These are phyloP conservation scores for Gracilaria domingensis DNA, from an alignment of 23 red algal species.

Conservation along the genomic window DNA sequence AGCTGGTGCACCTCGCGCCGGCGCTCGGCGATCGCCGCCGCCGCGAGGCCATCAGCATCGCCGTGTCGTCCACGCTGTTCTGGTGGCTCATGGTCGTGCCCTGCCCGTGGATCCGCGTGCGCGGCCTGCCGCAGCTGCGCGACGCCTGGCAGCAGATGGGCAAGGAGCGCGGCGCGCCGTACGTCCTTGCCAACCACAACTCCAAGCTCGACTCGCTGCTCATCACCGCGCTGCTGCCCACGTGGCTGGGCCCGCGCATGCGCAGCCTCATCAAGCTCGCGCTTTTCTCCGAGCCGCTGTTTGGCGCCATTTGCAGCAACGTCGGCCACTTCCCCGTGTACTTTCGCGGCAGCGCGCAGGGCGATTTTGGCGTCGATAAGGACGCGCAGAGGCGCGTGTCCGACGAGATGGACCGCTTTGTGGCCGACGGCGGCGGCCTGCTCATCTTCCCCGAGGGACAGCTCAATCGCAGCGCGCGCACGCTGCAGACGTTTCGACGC, in stretches of 20 bases:
- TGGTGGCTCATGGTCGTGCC: slow-evolving; percentile 52
- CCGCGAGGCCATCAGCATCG: slow-evolving; percentile 34
- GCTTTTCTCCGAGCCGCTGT: slow-evolving; percentile 63
- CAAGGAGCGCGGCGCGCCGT: slow-evolving; percentile 39
- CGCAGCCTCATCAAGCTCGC: slow-evolving; percentile 68
- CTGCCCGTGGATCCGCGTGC: slow-evolving; percentile 57
- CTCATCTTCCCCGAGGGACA: slow-evolving; percentile 74
- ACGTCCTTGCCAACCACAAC: slow-evolving; percentile 79
- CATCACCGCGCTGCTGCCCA: slow-evolving; percentile 63
- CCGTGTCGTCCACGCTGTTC: slow-evolving; percentile 37
- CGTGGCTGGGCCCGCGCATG: slow-evolving; percentile 47
- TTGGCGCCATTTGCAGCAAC: slow-evolving; percentile 58
- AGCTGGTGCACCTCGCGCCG: slow-evolving; percentile 36
- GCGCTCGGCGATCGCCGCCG: slow-evolving; percentile 6
- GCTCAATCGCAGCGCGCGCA: slow-evolving; percentile 37
- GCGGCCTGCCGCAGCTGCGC: slow-evolving; percentile 44
- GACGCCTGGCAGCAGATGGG: neutral
- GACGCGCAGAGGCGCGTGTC: slow-evolving; percentile 44
- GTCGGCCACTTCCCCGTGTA: slow-evolving; percentile 72
- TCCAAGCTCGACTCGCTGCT: slow-evolving; percentile 74
- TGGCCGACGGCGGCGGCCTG: slow-evolving; percentile 51
- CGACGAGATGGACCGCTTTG: slow-evolving; percentile 42
- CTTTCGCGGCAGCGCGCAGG: slow-evolving; percentile 38
- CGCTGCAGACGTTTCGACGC: slow-evolving; percentile 63
- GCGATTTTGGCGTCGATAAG: slow-evolving; percentile 64